Percentiles rank a stretch among this genome's conserved stretches.
Conservation (phyloP, 176 grass and related monocot genomes). For the Oryza meridionalis region DNA sequence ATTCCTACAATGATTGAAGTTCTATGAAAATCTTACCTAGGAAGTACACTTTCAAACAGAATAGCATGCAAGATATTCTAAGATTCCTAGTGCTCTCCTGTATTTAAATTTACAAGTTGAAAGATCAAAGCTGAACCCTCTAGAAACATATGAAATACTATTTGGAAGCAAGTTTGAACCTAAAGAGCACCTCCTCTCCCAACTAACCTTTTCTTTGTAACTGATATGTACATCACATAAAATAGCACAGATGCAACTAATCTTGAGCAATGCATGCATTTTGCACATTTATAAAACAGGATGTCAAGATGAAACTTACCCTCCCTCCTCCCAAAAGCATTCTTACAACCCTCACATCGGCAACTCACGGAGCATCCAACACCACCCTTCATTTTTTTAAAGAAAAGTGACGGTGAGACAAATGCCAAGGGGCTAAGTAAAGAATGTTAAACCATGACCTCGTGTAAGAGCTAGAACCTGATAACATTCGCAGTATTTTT, state of each 20-base stretch:
- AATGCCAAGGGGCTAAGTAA: constrained; percentile 22
- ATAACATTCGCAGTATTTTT: constrained; percentile 99
- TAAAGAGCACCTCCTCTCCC: constrained; percentile 4
- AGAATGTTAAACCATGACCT: constrained; percentile 34
- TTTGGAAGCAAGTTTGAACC: constrained; percentile 25
- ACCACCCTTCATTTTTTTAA: constrained; percentile 59
- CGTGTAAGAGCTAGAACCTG: constrained; percentile 58
- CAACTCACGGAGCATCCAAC: constrained; percentile 92
- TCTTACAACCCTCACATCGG: constrained; percentile 95
- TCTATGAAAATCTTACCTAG: constrained; percentile 10
- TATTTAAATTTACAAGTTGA: constrained; percentile 19
- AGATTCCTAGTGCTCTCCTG: neutral
- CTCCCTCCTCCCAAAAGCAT: constrained; percentile 89
- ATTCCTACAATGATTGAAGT: neutral
- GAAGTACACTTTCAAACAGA: constrained; percentile 13
- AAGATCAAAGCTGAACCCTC: constrained; percentile 1
- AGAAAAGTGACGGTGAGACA: constrained; percentile 48
- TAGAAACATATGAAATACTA: neutral
- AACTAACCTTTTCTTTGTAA: neutral
- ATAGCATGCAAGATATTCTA: constrained; percentile 5
- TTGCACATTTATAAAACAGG: neutral
- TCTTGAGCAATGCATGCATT: constrained; percentile 32
- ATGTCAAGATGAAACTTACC: constrained; percentile 61
- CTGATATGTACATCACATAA: neutral
- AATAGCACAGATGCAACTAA: constrained; percentile 34